phyloP scores from a whole-genome alignment of 768 basidiomycete genomes.

The Butyriboletus loyo region DNA sequence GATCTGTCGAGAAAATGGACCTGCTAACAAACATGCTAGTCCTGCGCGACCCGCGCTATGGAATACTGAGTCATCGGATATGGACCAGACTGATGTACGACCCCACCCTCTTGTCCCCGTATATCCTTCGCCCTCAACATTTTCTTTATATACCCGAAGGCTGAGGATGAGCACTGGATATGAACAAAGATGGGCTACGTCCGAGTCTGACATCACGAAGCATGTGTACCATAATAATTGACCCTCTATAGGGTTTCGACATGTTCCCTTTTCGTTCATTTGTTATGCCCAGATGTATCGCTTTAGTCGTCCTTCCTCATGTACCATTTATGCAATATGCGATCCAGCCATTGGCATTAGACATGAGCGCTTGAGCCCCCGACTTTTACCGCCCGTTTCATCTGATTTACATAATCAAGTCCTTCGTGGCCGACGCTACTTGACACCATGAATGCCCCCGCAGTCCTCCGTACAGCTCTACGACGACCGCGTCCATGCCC shows the following conservation, averaged over 20 bases:
- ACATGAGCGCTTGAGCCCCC: no score
- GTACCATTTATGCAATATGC: not conserved
- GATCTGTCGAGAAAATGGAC: not conserved
- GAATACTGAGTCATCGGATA: not conserved
- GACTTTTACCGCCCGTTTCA: not conserved
- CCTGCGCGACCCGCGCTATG: slow-evolving; percentile 6
- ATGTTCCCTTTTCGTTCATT: not conserved
- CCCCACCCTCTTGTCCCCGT: not conserved
- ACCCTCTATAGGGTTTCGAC: no score
- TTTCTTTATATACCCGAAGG: not conserved
- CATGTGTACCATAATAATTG: slow-evolving; percentile 16
- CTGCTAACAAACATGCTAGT: slow-evolving; percentile 6
- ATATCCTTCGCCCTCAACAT: slow-evolving; percentile 1
- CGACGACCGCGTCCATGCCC: not conserved
- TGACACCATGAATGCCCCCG: not conserved
- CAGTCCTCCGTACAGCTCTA: slow-evolving; percentile 2
- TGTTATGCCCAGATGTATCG: slow-evolving; percentile 10
- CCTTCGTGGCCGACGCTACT: not conserved
- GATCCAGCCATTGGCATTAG: no score
- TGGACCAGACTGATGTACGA: slow-evolving; percentile 5
- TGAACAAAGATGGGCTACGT: slow-evolving; percentile 23
- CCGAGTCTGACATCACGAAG: slow-evolving; percentile 20
- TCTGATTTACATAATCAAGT: not conserved
- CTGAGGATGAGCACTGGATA: slow-evolving; percentile 1
- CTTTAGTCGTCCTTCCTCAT: not conserved